phyloP scores from a whole-genome alignment of 495 filamentous ascomycete genomes.

The Pyronema domesticum region DNA sequence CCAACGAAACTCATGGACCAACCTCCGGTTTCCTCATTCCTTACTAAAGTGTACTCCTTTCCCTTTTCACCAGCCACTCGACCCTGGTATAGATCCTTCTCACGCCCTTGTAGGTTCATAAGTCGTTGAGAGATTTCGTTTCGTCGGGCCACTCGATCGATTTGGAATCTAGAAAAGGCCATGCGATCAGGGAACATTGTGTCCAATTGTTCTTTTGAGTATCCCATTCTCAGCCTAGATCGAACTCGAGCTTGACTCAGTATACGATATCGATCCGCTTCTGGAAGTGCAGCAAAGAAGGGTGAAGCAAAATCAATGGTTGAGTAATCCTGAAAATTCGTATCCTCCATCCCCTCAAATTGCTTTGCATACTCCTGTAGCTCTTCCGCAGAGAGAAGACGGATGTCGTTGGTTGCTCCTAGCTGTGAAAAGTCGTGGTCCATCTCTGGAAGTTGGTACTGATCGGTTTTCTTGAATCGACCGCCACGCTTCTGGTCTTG shows the following conservation, averaged over 20 bases:
- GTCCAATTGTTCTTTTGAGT: conserved; percentile 89
- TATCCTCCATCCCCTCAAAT: conserved; percentile 84
- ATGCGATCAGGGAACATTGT: conserved; percentile 95
- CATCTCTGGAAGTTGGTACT: conserved; percentile 81
- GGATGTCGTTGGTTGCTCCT: conserved; percentile 77
- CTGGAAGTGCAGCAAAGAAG: conserved; percentile 80
- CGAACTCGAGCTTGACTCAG: conserved; percentile 78
- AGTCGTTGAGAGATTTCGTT: conserved; percentile 90
- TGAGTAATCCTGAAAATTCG: conserved; percentile 85
- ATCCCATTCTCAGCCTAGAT: conserved; percentile 78
- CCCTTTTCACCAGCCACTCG: conserved; percentile 79
- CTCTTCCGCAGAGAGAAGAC: conserved; percentile 87
- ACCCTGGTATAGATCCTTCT: conserved; percentile 28
- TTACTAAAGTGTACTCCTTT: conserved; percentile 86
- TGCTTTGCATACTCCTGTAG: conserved; percentile 81
- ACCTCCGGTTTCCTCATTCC: conserved; percentile 89
- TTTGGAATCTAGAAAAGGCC: conserved; percentile 91
- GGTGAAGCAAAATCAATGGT: conserved; percentile 94
- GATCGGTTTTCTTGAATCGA: conserved; percentile 69
- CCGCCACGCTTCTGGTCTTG: conserved; percentile 51
- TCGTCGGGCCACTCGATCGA: conserved; percentile 75
- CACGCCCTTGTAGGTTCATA: conserved; percentile 89
- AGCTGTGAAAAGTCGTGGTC: conserved; percentile 41
- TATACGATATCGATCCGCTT: conserved; percentile 89
- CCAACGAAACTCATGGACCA: conserved; percentile 84